Conservation (phyloP, 768 basidiomycete genomes). For the Suillus sp. region DNA sequence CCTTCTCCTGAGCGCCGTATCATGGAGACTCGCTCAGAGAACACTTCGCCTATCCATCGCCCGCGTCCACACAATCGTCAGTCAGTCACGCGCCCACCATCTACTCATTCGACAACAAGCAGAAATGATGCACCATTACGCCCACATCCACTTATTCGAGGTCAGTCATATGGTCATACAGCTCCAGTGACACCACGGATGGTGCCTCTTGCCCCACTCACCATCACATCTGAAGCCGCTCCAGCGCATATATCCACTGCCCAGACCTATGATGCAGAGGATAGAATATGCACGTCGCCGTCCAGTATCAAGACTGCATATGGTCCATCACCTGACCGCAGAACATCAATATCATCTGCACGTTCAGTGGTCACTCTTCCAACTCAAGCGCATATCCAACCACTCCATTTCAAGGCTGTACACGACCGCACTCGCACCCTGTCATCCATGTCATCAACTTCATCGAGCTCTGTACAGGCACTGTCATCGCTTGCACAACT, state of each 20-base stretch:
- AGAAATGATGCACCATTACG: constrained; percentile 46
- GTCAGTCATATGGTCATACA: constrained; percentile 60
- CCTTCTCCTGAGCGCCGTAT: constrained; percentile 22
- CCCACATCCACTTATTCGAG: constrained; percentile 79
- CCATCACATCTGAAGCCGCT: constrained; percentile 54
- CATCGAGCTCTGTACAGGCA: constrained; percentile 51
- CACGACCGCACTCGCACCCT: constrained; percentile 55
- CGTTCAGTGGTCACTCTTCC: constrained; percentile 64
- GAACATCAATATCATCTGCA: constrained; percentile 60
- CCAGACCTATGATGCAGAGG: constrained; percentile 30
- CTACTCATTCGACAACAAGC: constrained; percentile 56
- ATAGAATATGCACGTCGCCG: constrained; percentile 34
- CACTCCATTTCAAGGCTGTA: constrained; percentile 34
- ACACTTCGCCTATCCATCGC: constrained; percentile 41
- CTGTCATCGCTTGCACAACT: constrained; percentile 59
- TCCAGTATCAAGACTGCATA: constrained; percentile 41
- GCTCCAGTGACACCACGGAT: constrained; percentile 42
- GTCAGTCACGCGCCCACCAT: constrained; percentile 59
- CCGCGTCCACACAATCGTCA: constrained; percentile 42
- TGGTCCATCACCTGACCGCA: constrained; percentile 39
- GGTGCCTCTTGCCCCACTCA: constrained; percentile 58
- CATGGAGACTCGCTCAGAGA: constrained; percentile 40
- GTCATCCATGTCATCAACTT: constrained; percentile 54
- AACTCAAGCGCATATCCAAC: constrained; percentile 35
- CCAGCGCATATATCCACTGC: constrained; percentile 46